Evolutionary conservation across 2,329 filamentous ascomycete species (phyloP).

Genomic region (Penicillium frequentans): DNA sequence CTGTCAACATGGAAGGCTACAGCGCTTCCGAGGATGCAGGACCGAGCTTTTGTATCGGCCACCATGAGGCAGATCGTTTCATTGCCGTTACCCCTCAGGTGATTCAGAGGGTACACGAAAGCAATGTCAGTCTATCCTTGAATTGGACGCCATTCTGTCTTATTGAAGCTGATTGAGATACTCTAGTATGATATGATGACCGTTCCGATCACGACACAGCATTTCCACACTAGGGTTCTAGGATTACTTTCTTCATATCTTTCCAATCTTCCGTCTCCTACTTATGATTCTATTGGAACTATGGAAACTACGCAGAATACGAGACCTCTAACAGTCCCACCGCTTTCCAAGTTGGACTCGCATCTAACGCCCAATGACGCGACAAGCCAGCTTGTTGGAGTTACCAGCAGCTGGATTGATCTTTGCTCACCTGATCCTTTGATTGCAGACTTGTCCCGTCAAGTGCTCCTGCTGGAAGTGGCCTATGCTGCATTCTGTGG

Average conservation of each 20-base stretch:
- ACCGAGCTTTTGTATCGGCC: conserved; percentile 60
- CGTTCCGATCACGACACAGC: conserved; percentile 59
- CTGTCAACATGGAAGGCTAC: conserved; percentile 33
- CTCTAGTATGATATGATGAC: conserved; percentile 65
- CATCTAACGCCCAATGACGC: conserved; percentile 81
- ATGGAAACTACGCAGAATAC: conserved; percentile 43
- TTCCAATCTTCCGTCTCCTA: conserved; percentile 41
- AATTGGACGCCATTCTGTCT: not conserved
- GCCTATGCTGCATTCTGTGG: conserved; percentile 96
- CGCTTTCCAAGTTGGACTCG: conserved; percentile 44
- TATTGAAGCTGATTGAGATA: not conserved
- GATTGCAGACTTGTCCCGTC: conserved; percentile 81
- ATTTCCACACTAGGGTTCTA: conserved; percentile 61
- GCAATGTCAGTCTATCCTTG: conserved; percentile 44
- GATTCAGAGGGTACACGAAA: conserved; percentile 57
- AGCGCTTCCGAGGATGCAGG: conserved; percentile 34
- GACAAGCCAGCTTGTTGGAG: conserved; percentile 72
- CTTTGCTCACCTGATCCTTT: conserved; percentile 78
- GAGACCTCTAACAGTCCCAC: conserved; percentile 40
- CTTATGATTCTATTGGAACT: conserved; percentile 37
- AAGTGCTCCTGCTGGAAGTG: conserved; percentile 86
- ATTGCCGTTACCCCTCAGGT: conserved; percentile 51
- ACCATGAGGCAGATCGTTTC: conserved; percentile 58
- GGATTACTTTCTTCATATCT: conserved; percentile 53
- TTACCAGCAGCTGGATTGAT: conserved; percentile 91